Evolutionary conservation across 2,329 filamentous ascomycete species (phyloP).

Genomic region (Xylariaceae sp.): DNA sequence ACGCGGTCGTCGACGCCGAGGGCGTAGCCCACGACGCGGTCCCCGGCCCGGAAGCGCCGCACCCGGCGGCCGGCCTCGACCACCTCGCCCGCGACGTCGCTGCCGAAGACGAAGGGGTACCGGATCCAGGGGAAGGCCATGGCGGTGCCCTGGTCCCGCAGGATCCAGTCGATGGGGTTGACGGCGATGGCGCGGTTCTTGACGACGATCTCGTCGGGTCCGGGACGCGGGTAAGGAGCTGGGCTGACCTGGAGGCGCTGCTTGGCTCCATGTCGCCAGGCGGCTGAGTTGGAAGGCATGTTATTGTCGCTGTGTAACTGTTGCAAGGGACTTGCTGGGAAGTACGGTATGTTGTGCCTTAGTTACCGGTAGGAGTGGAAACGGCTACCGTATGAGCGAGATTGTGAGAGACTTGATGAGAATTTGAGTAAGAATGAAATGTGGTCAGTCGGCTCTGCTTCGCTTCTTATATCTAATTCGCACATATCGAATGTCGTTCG

Average conservation of each 20-base stretch:
- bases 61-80: constrained; percentile 20
- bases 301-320: too few relatives aligned
- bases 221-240: constrained; percentile 13
- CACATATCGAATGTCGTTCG: too few relatives aligned
- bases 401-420: too few relatives aligned
- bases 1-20: constrained; percentile 25
- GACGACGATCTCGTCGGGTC: constrained; percentile 19
- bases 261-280: constrained; percentile 15
- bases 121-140: constrained; percentile 12
- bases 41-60: constrained; percentile 22
- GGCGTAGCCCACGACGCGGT: constrained; percentile 21
- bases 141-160: constrained; percentile 20
- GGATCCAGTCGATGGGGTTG: constrained; percentile 28
- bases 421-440: too few relatives aligned
- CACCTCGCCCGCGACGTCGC: constrained; percentile 25
- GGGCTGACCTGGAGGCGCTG: constrained; percentile 13
- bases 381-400: too few relatives aligned
- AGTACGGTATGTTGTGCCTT: too few relatives aligned
- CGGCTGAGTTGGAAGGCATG: constrained; percentile 13
- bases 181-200: constrained; percentile 23
- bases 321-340: too few relatives aligned
- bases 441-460: too few relatives aligned
- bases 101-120: constrained; percentile 27
- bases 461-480: too few relatives aligned
- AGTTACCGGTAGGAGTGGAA: too few relatives aligned